Evolutionary conservation across 2,329 filamentous ascomycete species (phyloP).

Genomic region (Colletotrichum zoysiae): DNA sequence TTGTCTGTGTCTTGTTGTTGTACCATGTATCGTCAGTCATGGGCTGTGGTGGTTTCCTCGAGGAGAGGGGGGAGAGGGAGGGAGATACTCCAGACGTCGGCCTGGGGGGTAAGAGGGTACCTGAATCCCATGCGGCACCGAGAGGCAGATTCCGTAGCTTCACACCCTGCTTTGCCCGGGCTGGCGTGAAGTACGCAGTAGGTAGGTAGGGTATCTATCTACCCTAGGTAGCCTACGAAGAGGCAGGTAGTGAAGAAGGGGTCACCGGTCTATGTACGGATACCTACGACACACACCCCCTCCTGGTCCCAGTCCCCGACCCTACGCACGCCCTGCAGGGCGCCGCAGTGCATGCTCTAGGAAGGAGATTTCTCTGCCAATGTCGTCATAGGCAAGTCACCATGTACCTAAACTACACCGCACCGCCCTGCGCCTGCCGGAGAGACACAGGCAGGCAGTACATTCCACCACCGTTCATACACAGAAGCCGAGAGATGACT

Average conservation of each 20-base stretch:
- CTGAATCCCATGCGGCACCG: conserved; percentile 7
- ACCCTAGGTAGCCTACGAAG: too few species aligned
- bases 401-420: neutral
- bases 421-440: neutral
- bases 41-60: neutral
- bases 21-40: neutral
- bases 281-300: neutral
- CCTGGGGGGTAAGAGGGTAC: conserved; percentile 13
- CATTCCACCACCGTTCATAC: neutral
- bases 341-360: conserved; percentile 21
- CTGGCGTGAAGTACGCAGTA: conserved; percentile 5
- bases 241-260: neutral
- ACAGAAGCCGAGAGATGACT: neutral
- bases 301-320: conserved; percentile 4
- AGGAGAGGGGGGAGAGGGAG: neutral
- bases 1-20: neutral
- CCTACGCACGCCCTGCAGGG: conserved; percentile 37
- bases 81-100: neutral
- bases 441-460: neutral
- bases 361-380: conserved; percentile 28
- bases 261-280: neutral
- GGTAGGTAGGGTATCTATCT: too few species aligned
- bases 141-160: neutral
- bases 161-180: neutral
- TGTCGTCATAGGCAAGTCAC: conserved; percentile 39